These are phyloP conservation scores for Amorphotheca resinae DNA, from an alignment of 495 filamentous ascomycete species.

Conservation along the genomic window DNA sequence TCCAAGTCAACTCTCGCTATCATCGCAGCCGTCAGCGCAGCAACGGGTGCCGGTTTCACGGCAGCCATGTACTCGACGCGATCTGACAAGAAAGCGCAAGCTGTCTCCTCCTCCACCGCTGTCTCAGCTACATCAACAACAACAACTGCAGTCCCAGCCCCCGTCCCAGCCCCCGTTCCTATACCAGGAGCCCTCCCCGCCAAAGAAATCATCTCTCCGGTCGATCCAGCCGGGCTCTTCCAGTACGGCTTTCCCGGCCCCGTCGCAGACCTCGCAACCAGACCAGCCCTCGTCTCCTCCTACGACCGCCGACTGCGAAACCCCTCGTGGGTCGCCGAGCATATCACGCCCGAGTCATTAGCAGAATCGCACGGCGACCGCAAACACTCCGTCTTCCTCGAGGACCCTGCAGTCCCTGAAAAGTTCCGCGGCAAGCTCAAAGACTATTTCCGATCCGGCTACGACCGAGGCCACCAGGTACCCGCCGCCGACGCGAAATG, in stretches of 20 bases:
- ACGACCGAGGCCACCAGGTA: conserved; percentile 96
- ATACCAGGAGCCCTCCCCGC: conserved; percentile 22
- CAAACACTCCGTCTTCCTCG: conserved; percentile 67
- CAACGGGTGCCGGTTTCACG: conserved; percentile 75
- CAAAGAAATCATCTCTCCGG: conserved; percentile 32
- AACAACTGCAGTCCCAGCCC: conserved; percentile 25
- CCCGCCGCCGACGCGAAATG: conserved; percentile 95
- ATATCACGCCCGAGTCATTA: conserved; percentile 88
- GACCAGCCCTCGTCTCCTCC: conserved; percentile 63
- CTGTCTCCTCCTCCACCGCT: conserved; percentile 30
- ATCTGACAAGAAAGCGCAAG: conserved; percentile 33
- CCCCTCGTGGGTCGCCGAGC: conserved; percentile 90
- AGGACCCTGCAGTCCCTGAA: conserved; percentile 67
- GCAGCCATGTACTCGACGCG: conserved; percentile 63
- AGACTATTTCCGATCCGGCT: conserved; percentile 90
- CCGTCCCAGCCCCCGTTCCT: conserved; percentile 9
- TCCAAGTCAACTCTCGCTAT: conserved; percentile 79
- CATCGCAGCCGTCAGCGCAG: conserved; percentile 80
- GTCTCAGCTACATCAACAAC: conserved; percentile 31
- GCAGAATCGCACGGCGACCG: conserved; percentile 65
- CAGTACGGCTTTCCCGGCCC: conserved; percentile 97
- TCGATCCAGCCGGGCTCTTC: conserved; percentile 81
- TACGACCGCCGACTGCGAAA: conserved; percentile 90
- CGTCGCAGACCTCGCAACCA: conserved; percentile 63
- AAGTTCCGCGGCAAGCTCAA: conserved; percentile 81